These are phyloP conservation scores for Nitzschia inconspicua DNA, from an alignment of 108 stramenopile genomes.

Conservation along the genomic window DNA sequence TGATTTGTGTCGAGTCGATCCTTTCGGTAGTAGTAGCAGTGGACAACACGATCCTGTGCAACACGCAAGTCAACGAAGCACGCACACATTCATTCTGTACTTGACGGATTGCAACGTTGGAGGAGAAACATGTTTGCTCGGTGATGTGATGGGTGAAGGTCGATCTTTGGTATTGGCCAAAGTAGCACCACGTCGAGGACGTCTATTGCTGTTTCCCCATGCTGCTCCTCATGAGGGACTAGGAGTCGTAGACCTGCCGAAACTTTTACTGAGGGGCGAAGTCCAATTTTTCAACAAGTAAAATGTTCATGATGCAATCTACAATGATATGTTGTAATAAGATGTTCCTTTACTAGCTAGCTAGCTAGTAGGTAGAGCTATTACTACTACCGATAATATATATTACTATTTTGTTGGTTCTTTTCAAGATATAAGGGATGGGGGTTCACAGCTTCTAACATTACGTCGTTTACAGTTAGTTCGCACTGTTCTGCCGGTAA, in stretches of 20 bases:
- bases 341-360: too few relatives aligned
- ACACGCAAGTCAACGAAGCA: conserved; percentile 47
- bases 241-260: conserved; percentile 55
- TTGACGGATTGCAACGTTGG: conserved; percentile 53
- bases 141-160: conserved; percentile 28
- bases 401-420: too few relatives aligned
- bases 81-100: conserved; percentile 81
- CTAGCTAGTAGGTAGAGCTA: too few relatives aligned
- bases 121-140: conserved; percentile 67
- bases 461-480: too few relatives aligned
- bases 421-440: too few relatives aligned
- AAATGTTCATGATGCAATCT: not conserved
- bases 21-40: conserved; percentile 1
- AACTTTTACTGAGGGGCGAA: conserved; percentile 77
- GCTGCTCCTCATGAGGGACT: conserved; percentile 66
- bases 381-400: too few relatives aligned
- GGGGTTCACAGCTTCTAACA: not conserved
- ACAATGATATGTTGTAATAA: not conserved
- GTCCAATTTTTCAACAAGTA: conserved; percentile 14
- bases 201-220: conserved; percentile 75
- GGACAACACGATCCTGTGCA: conserved; percentile 1
- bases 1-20: conserved; percentile 63
- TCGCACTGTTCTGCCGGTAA: too few relatives aligned
- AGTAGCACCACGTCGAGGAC: conserved; percentile 53
- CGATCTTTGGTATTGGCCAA: conserved; percentile 36